Evolutionary conservation across 148 eudicot genomes (phyloP).

Genomic region (Persicaria maculosa): DNA sequence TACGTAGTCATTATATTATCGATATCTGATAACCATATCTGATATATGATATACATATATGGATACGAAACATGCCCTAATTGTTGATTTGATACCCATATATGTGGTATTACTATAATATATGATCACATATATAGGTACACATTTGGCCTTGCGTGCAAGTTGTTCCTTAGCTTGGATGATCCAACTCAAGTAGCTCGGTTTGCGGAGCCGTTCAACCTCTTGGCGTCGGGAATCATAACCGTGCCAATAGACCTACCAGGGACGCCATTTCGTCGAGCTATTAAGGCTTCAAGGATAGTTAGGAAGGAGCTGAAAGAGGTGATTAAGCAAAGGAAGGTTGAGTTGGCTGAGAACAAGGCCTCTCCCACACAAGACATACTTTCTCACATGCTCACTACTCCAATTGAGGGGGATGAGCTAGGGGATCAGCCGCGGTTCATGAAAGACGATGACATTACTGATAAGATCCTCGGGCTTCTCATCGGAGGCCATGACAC

Average conservation of each 20-base stretch:
- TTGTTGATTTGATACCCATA: no score
- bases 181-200: conserved; percentile 15
- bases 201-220: background rate
- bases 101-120: background rate
- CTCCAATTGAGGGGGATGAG: conserved; percentile 5
- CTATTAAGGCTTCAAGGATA: conserved; percentile 8
- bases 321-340: conserved; percentile 13
- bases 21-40: no score
- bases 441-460: conserved; percentile 17
- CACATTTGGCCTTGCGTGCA: conserved; percentile 13
- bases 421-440: background rate
- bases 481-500: conserved; percentile 26
- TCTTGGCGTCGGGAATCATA: background rate
- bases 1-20: background rate
- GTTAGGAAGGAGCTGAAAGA: conserved; percentile 10
- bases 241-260: conserved; percentile 12
- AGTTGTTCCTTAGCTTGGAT: conserved; percentile 13
- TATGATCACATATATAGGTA: background rate
- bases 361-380: conserved; percentile 19
- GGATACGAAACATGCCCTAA: no score
- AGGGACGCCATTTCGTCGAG: conserved; percentile 13
- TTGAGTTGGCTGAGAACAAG: conserved; percentile 15
- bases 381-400: conserved; percentile 20
- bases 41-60: no score
- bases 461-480: conserved; percentile 19